A percentile compares a stretch with the other conserved stretches of the same genome.
phyloP scores from a whole-genome alignment of 1,284 basidiomycete species.

The Pseudozyma tsukubaensis region DNA sequence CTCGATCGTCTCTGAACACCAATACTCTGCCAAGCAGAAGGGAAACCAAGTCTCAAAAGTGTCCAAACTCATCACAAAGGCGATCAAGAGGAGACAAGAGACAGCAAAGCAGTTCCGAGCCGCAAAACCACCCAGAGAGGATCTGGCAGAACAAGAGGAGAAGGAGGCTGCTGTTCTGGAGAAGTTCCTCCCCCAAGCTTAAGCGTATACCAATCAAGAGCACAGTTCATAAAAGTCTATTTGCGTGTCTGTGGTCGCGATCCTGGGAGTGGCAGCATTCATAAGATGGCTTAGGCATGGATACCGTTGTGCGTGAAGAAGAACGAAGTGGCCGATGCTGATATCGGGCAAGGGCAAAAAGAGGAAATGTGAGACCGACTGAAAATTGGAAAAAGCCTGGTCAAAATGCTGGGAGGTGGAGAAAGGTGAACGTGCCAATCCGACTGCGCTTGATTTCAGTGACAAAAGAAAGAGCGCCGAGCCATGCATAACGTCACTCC shows the following conservation, averaged over 20 bases:
- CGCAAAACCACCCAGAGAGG: constrained; percentile 54
- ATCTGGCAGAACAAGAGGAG: constrained; percentile 60
- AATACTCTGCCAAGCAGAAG: constrained; percentile 55
- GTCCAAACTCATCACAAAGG: constrained; percentile 52
- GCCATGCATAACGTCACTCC: constrained; percentile 11
- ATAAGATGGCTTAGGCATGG: no score
- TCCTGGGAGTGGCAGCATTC: no score
- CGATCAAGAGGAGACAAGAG: constrained; percentile 49
- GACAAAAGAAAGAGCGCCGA: background rate
- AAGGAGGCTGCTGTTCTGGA: constrained; percentile 47
- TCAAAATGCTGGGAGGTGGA: constrained; percentile 5
- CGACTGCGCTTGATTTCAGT: constrained; percentile 7
- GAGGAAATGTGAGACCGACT: background rate
- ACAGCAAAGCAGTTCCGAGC: constrained; percentile 52
- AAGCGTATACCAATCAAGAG: background rate
- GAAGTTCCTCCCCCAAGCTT: constrained; percentile 40
- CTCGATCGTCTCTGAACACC: constrained; percentile 55
- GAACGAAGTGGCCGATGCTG: background rate
- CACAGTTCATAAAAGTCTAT: background rate
- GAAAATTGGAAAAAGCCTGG: background rate
- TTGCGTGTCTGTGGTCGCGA: no score
- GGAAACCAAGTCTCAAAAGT: constrained; percentile 44
- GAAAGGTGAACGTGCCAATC: constrained; percentile 24
- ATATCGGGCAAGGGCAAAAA: background rate
- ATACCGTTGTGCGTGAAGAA: background rate